Evolutionary conservation across 148 eudicot genomes (phyloP), one percentile per base, ranked within the genome.

Genomic region (Rhododendron kiyosumense): DNA sequence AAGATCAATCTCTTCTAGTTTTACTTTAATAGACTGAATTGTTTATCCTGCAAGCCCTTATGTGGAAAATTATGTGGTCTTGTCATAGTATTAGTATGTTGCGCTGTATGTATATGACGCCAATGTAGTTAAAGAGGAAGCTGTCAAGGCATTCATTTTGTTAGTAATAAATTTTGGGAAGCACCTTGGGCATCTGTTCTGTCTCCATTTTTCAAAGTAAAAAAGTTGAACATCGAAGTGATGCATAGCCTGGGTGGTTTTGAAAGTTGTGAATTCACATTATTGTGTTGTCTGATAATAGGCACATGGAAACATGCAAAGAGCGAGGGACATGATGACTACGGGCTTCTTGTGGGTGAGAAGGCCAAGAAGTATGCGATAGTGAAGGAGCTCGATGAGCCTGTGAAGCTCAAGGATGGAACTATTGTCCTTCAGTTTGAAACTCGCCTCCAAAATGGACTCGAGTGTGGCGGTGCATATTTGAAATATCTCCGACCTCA

Each of bases 261-360:
- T 51, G 22, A 3, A 61, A 28, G 34, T 6, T 83, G 78, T 18
- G 48, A 67, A 71, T 76, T 52, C 15, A 46, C 82, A 52, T 57
- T 12, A 59, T 57, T 67, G 17, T 85, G 14, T 76, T 86, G 14
- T 81, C 54, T 63, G 32, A 57, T 84, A 46, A 67, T 86, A 96
- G 99, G 99, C 89, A 89, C 93, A 3, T 96, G 99, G 99, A 95
- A 95, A 90, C 99, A 93, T 85, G 89, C 82, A 4, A 92, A 96
- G 92, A 96, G 98, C 49, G 96, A 95, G 85, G 99, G 99, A 46
- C 98, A 97, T 88, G 98, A 97, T 49, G 99, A 97, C 89, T 93
- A 91, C 67, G 99, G 99, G 80, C 98, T 97, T 90, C 94, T 97
- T 69, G 99, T 95, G 83, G 92, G 98, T 45, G 98, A 97, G 89